Conservation (phyloP, 2,329 filamentous ascomycete genomes). For the Ophiostoma populinum region DNA sequence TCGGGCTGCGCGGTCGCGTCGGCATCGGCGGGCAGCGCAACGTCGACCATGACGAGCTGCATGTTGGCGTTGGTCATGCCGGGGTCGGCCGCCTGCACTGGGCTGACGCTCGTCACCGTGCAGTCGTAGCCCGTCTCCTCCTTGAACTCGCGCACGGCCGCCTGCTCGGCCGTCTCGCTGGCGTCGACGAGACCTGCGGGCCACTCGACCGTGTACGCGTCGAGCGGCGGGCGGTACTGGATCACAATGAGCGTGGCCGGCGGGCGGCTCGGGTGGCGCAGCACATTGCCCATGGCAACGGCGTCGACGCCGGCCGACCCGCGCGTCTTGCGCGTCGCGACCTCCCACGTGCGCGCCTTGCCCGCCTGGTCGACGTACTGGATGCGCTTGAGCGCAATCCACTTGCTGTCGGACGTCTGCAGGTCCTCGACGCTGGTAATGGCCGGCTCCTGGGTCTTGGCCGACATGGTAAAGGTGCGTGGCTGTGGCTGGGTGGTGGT, state of each 20-base stretch:
- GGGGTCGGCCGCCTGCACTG: conserved; percentile 38
- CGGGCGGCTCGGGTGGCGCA: conserved; percentile 26
- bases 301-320: conserved; percentile 37
- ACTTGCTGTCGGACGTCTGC: conserved; percentile 32
- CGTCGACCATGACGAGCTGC: conserved; percentile 42
- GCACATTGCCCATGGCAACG: conserved; percentile 43
- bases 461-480: conserved; percentile 17
- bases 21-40: conserved; percentile 28
- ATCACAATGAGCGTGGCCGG: conserved; percentile 21
- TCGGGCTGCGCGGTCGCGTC: conserved; percentile 27
- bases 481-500: no score
- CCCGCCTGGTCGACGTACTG: conserved; percentile 39
- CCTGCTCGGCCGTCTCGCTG: conserved; percentile 31
- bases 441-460: conserved; percentile 25
- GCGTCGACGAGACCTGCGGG: conserved; percentile 36
- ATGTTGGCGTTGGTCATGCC: conserved; percentile 43
- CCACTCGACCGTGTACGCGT: conserved; percentile 34
- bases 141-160: conserved; percentile 33
- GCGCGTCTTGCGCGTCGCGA: conserved; percentile 39
- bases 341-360: conserved; percentile 39
- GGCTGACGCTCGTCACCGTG: conserved; percentile 27
- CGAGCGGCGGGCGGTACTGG: conserved; percentile 20
- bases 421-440: conserved; percentile 30
- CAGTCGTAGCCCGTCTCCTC: conserved; percentile 42
- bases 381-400: conserved; percentile 38